Evolutionary conservation across 1,284 basidiomycete species (phyloP).

Genomic region (Rhodotorula sp.): DNA sequence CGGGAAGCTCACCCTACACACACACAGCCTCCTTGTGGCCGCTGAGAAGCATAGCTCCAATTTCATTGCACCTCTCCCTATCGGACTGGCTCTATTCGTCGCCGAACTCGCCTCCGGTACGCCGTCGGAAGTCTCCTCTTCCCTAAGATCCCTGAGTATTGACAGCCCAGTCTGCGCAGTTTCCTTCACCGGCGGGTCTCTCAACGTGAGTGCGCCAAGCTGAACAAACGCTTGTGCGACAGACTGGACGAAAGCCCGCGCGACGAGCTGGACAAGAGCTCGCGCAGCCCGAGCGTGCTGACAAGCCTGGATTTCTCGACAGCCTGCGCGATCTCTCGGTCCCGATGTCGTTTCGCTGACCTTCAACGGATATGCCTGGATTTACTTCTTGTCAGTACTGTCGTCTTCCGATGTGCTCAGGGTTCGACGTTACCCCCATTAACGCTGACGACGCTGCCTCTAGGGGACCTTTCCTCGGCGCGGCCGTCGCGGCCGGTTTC

Average conservation of each 20-base stretch:
- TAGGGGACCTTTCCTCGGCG: conserved; percentile 57
- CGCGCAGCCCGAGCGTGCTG: too few species aligned
- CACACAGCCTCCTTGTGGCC: conserved; percentile 37
- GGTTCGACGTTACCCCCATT: neutral
- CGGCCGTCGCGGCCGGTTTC: conserved; percentile 60
- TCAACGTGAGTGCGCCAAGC: neutral
- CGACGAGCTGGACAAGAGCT: too few species aligned
- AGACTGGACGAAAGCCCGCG: too few species aligned
- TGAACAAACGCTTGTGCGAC: too few species aligned
- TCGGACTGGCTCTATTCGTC: conserved; percentile 60
- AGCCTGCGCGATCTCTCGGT: conserved; percentile 57
- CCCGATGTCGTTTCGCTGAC: conserved; percentile 63
- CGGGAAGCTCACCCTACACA: conserved; percentile 14
- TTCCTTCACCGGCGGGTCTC: neutral
- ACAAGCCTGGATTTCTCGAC: too few species aligned
- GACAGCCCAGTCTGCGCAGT: neutral
- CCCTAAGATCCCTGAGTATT: neutral
- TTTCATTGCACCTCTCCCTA: conserved; percentile 68
- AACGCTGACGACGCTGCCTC: too few species aligned
- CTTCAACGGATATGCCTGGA: conserved; percentile 56
- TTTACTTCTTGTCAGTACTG: neutral
- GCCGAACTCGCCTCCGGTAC: conserved; percentile 59
- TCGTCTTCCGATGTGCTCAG: too few species aligned
- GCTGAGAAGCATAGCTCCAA: conserved; percentile 59
- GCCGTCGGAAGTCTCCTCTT: conserved; percentile 35